Conservation (phyloP, 495 filamentous ascomycete species). For the Penicillium turbatum region DNA sequence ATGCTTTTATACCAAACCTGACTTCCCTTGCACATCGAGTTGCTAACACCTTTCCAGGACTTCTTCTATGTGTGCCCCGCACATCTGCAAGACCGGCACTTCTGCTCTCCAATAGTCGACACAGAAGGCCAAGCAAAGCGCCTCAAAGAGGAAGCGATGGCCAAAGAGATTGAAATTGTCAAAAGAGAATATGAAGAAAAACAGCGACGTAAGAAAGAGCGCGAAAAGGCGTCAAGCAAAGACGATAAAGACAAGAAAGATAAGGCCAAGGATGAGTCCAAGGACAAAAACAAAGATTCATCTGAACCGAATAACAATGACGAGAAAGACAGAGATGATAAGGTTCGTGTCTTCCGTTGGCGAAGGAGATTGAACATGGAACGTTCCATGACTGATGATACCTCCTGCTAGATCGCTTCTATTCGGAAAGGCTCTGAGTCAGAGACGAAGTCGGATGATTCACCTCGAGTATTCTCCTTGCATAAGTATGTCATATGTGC, state of each 20-base stretch:
- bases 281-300: conserved; percentile 36
- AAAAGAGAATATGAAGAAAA: conserved; percentile 52
- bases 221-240: conserved; percentile 21
- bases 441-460: conserved; percentile 36
- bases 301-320: conserved; percentile 23
- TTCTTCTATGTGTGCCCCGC: conserved; percentile 87
- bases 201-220: conserved; percentile 36
- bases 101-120: conserved; percentile 76
- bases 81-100: conserved; percentile 80
- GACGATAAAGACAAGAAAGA: conserved; percentile 52
- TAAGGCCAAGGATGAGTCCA: conserved; percentile 39
- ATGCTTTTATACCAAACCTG: not conserved
- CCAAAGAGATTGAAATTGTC: conserved; percentile 69
- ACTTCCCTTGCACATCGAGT: not conserved
- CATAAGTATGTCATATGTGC: conserved; percentile 62
- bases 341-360: conserved; percentile 30
- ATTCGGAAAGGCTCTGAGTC: conserved; percentile 30
- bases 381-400: not conserved
- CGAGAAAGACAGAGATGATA: conserved; percentile 56
- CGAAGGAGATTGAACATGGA: not conserved
- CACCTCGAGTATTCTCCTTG: conserved; percentile 76
- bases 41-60: conserved; percentile 54
- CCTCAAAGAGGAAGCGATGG: conserved; percentile 60
- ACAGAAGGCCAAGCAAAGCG: conserved; percentile 66
- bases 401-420: conserved; percentile 30